Percentiles rank a stretch among this genome's conserved stretches.
phyloP scores from a whole-genome alignment of 345 rosid species.

The Dipteronia dyeriana region DNA sequence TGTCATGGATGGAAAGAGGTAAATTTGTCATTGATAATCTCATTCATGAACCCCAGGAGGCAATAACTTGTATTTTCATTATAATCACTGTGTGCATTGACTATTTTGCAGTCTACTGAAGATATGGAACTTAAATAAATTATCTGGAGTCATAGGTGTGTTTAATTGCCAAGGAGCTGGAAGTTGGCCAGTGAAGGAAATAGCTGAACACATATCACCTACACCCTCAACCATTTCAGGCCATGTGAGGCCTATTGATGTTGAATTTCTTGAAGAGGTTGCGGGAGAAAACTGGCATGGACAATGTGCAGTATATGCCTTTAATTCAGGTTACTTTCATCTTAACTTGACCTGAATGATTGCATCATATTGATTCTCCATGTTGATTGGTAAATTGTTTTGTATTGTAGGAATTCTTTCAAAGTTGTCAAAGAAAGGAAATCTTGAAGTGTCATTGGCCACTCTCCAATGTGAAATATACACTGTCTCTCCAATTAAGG shows the following conservation, averaged over 20 bases:
- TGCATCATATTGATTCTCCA: slow-evolving; percentile 1
- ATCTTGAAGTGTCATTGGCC: slow-evolving; percentile 36
- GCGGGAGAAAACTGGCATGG: slow-evolving; percentile 53
- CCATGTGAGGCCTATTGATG: slow-evolving; percentile 38
- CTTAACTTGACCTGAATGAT: not conserved
- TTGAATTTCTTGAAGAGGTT: slow-evolving; percentile 52
- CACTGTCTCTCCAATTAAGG: slow-evolving; percentile 54
- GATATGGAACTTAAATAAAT: slow-evolving; percentile 71
- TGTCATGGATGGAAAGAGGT: slow-evolving; percentile 70
- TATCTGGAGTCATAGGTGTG: slow-evolving; percentile 55
- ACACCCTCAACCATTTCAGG: slow-evolving; percentile 37
- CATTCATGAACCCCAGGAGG: not conserved
- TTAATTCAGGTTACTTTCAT: slow-evolving; percentile 39
- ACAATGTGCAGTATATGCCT: slow-evolving; percentile 52
- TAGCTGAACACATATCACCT: slow-evolving; percentile 16
- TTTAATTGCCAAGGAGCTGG: slow-evolving; percentile 80
- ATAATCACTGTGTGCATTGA: not conserved
- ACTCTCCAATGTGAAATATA: slow-evolving; percentile 50
- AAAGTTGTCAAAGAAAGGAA: slow-evolving; percentile 40
- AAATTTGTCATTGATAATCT: not conserved
- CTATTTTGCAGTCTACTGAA: slow-evolving; percentile 53
- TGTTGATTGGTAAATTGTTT: not conserved
- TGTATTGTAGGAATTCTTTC: slow-evolving; percentile 36
- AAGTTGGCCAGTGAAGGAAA: slow-evolving; percentile 52
- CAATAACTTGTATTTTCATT: not conserved